Base-by-base conservation (phyloP, 148 eudicot genomes). In the Amaranthus hypochondriacus region DNA sequence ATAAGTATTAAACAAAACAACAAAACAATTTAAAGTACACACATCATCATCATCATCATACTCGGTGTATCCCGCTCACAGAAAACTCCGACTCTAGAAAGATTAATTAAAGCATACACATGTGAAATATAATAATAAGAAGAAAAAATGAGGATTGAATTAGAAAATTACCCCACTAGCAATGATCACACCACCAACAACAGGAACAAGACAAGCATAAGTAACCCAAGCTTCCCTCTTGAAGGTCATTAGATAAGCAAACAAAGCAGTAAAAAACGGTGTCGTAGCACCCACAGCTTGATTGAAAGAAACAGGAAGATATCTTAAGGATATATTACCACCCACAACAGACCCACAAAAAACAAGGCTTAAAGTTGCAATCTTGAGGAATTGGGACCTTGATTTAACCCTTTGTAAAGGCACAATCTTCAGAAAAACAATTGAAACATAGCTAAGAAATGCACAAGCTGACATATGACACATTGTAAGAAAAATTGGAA, bases 201-300 rank as follows among this genome's bases (percentile, higher is more conserved):
- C 97, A 68, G 97, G 97, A 7, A 92, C 82, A 71, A 94, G 97
- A 73, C 92, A 88, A 74, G 78, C 79, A 81, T 94, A 94, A 15
- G 96, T 92, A 58, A 87, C 73, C 90, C 93, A 94, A 73, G 88
- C 88, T 77, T 94, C 98, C 74, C 90, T 83, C 86, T 92, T 94
- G 68, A 85, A 79, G 57, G 93, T 92, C 83, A 90, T 86, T 50
- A 94, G 56, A 78, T 87, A 94, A n/a, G 98, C 98, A 73, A 94
- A 94, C 72, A 94, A 57, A 4, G 98, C 97, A 3, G 98, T 94
- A 69, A 94, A 94, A 67, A 94, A 94, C 28, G 98, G 98, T n/a
- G 98, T 94, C 28, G 98, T 94, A 6, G 98, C 98, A 66, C 98
- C 98, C 3, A 94, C 93, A 60, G 98, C 98, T 81, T 94, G 98